Evolutionary conservation across 768 basidiomycete species (phyloP).

Genomic region (Brasilioporus rufonigricans): DNA sequence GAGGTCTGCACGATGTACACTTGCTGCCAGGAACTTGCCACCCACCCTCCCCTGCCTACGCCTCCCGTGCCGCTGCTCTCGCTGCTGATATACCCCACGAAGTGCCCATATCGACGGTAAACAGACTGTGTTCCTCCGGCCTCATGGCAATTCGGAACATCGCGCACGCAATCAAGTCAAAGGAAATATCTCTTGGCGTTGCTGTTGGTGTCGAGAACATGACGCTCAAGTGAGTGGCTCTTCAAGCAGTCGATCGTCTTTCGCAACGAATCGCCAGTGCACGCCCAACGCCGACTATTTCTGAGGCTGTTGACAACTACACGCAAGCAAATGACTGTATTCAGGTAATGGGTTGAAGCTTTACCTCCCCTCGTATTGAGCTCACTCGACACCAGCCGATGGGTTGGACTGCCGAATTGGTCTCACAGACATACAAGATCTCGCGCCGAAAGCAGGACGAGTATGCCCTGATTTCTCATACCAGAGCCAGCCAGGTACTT

Average conservation of each 20-base stretch:
- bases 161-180: constrained; percentile 80
- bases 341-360: constrained; percentile 38
- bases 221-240: constrained; percentile 60
- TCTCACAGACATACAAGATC: constrained; percentile 75
- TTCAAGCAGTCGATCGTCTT: background rate
- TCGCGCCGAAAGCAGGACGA: constrained; percentile 84
- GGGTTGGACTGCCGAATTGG: constrained; percentile 96
- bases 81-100: constrained; percentile 85
- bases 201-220: constrained; percentile 84
- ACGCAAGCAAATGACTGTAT: constrained; percentile 73
- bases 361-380: background rate
- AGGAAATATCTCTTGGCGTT: constrained; percentile 84
- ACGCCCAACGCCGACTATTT: constrained; percentile 70
- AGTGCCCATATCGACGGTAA: constrained; percentile 87
- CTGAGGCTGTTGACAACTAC: constrained; percentile 54
- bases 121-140: constrained; percentile 92
- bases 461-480: constrained; percentile 86
- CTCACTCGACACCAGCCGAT: constrained; percentile 56
- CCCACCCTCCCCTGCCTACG: constrained; percentile 75
- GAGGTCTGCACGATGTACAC: background rate
- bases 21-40: constrained; percentile 67
- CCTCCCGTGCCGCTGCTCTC: constrained; percentile 83
- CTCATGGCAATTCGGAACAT: constrained; percentile 91
- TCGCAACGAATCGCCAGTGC: constrained; percentile 41
- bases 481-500: constrained; percentile 64